Percentiles rank a stretch among this genome's conserved stretches.
These are phyloP conservation scores for Moricandia moricandioides DNA, from an alignment of 345 rosid species.

Conservation along the genomic window DNA sequence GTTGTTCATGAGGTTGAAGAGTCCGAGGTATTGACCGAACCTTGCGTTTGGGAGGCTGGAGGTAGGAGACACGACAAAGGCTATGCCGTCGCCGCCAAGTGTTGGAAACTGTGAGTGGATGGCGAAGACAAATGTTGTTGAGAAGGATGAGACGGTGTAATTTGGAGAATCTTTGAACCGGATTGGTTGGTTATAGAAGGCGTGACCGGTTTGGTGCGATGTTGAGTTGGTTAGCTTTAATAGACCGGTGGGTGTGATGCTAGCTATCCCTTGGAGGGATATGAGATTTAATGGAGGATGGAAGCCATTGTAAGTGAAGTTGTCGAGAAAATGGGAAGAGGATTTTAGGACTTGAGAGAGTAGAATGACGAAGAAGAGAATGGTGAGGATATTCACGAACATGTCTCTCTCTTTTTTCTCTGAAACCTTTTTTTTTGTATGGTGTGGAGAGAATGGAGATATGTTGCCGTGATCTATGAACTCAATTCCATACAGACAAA, in stretches of 20 bases:
- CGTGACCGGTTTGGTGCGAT: constrained; percentile 47
- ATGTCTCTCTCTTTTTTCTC: background rate
- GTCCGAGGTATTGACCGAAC: constrained; percentile 38
- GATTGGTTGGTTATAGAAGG: constrained; percentile 54
- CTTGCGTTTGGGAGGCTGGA: constrained; percentile 20
- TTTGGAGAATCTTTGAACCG: constrained; percentile 51
- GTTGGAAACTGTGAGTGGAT: constrained; percentile 29
- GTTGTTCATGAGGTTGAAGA: constrained; percentile 34
- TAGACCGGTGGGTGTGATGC: background rate
- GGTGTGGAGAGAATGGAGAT: background rate
- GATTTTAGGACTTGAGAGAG: background rate
- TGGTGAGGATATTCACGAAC: constrained; percentile 1
- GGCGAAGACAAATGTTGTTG: constrained; percentile 37
- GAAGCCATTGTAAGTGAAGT: constrained; percentile 29
- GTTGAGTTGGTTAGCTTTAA: constrained; percentile 44
- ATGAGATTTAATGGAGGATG: constrained; percentile 22
- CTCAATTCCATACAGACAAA: too few species aligned
- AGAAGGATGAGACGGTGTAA: constrained; percentile 31
- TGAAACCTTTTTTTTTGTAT: too few species aligned
- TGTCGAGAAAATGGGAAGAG: constrained; percentile 12
- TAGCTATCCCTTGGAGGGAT: constrained; percentile 49
- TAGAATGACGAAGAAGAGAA: background rate
- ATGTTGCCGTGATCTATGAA: too few species aligned
- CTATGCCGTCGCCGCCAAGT: constrained; percentile 41
- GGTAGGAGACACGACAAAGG: constrained; percentile 46